Percentiles rank a stretch among this genome's conserved stretches.
These are phyloP conservation scores for Cyclostephanos invisitatus DNA, from an alignment of 108 stramenopile genomes.

Conservation along the genomic window DNA sequence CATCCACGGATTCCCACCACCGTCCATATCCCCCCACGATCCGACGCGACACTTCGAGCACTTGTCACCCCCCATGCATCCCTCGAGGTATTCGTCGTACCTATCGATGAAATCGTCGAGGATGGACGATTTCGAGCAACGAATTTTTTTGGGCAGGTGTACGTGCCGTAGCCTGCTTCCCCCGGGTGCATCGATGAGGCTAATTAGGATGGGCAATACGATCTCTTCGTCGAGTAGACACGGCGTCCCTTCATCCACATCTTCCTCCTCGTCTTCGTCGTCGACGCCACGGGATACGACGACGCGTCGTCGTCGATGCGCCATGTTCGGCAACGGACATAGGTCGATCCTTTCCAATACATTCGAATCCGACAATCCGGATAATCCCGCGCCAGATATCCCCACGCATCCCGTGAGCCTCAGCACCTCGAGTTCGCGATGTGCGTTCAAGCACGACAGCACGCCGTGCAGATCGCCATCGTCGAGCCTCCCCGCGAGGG, in stretches of 20 bases:
- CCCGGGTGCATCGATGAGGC: neutral
- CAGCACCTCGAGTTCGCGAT: neutral
- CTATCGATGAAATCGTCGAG: neutral
- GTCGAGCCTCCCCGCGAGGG: constrained; percentile 19
- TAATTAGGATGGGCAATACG: constrained; percentile 8
- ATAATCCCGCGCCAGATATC: constrained; percentile 20
- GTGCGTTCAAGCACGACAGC: constrained; percentile 3
- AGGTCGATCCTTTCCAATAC: constrained; percentile 12
- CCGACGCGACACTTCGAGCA: neutral
- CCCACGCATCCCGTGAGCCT: constrained; percentile 12
- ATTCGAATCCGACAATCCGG: constrained; percentile 11
- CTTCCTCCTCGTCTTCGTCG: too few relatives aligned
- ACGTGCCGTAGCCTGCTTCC: neutral
- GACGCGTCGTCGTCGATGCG: neutral
- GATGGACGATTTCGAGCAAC: too few relatives aligned
- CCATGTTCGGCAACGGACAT: neutral
- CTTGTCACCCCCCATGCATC: neutral
- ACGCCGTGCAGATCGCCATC: constrained; percentile 17
- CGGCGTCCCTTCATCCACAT: too few relatives aligned
- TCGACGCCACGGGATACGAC: neutral
- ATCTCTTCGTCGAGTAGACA: neutral
- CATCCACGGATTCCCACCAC: neutral
- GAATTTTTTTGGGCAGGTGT: neutral
- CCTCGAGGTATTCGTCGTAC: constrained; percentile 7
- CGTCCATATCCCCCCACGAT: neutral